Conservation (phyloP, 2,329 filamentous ascomycete species). For the Rhexocercosporidium sp. region DNA sequence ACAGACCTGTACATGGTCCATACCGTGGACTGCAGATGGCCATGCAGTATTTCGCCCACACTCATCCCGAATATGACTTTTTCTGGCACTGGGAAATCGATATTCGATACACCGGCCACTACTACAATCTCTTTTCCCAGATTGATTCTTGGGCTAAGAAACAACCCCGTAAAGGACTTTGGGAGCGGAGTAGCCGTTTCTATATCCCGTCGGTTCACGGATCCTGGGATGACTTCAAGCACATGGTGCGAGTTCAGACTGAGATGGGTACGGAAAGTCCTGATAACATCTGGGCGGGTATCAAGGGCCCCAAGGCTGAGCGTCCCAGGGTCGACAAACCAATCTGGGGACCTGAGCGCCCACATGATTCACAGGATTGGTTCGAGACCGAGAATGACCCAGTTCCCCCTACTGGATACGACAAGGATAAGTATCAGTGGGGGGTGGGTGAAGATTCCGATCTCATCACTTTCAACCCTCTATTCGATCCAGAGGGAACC, state of each 20-base stretch:
- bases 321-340: conserved; percentile 58
- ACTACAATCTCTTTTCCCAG: conserved; percentile 75
- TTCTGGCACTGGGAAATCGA: conserved; percentile 99
- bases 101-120: conserved; percentile 86
- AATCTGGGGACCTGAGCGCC: conserved; percentile 85
- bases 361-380: conserved; percentile 69
- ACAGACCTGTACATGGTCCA: conserved; percentile 85
- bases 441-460: conserved; percentile 91
- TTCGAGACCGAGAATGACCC: conserved; percentile 77
- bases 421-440: conserved; percentile 84
- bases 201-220: conserved; percentile 80
- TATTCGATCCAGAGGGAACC: conserved; percentile 88
- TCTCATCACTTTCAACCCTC: conserved; percentile 87
- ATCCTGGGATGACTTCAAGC: conserved; percentile 78
- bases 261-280: conserved; percentile 69
- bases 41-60: conserved; percentile 89
- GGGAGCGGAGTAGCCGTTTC: conserved; percentile 80
- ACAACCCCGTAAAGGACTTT: conserved; percentile 80
- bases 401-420: conserved; percentile 71
- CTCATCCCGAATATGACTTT: conserved; percentile 87
- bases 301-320: conserved; percentile 44
- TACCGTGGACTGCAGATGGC: conserved; percentile 95
- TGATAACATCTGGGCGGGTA: conserved; percentile 69
- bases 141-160: conserved; percentile 70
- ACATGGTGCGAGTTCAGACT: conserved; percentile 76